These are phyloP conservation scores for Colletotrichum caudatum DNA, from an alignment of 2,329 filamentous ascomycete genomes.

Conservation along the genomic window DNA sequence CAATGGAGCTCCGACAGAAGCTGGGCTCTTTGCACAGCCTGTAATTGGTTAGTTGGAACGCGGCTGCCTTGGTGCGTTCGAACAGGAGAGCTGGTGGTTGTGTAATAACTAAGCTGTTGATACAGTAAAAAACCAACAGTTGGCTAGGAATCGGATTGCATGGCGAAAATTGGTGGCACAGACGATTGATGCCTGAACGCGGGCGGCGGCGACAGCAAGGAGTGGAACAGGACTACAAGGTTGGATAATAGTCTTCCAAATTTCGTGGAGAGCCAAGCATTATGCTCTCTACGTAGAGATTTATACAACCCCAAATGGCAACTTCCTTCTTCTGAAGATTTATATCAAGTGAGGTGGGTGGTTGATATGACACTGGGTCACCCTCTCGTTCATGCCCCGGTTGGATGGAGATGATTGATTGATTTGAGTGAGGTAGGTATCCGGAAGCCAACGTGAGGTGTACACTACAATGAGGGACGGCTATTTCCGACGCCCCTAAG, in stretches of 20 bases:
- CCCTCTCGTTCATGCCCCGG: neutral
- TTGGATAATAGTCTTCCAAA: neutral
- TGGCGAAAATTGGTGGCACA: neutral
- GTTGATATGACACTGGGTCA: neutral
- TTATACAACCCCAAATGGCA: neutral
- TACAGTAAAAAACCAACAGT: neutral
- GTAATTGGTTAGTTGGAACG: neutral
- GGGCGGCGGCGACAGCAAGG: neutral
- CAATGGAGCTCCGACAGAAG: neutral
- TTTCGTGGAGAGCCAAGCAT: neutral
- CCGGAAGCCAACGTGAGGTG: neutral
- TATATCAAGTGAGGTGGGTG: neutral
- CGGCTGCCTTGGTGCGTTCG: neutral
- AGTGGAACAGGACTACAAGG: neutral
- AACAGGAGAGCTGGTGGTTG: neutral
- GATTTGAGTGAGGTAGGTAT: neutral
- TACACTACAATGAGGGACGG: neutral
- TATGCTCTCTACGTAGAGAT: neutral
- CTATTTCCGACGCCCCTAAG: neutral
- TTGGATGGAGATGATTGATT: neutral
- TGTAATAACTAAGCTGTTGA: neutral
- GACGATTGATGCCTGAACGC: neutral
- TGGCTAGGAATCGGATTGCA: no score
- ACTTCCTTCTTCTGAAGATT: neutral
- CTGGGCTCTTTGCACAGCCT: no score